Evolutionary conservation across 75 land plant species (phyloP), one percentile per base, ranked within the genome.

Genomic region (Isoetes taiwanensis): DNA sequence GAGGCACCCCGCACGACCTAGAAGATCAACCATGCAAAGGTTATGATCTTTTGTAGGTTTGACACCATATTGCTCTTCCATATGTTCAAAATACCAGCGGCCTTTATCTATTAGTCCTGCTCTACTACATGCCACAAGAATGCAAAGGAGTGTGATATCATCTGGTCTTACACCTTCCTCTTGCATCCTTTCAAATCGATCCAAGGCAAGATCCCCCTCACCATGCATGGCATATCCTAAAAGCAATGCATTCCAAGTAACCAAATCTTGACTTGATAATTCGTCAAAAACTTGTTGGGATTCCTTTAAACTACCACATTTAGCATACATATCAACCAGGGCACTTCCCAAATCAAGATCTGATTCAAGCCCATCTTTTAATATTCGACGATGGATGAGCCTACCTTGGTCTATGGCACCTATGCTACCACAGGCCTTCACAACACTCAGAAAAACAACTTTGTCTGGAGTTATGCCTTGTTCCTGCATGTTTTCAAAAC

Each of bases 11-110:
- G 74, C 43, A 8, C 74, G 69, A 24, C 64, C 68, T 30, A 71
- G 58, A 16, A 71, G 61, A 41, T 71, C 74, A 17, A 71, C 60
- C 57, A 71, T 61, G 34, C 71, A 68, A 0, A 57, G 52, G 43
- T 60, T 42, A 37, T 68, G 71, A 25, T 62, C 41, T 14, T 46
- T 27, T 37, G 28, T 40, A 0, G 64, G 64, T 8, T 34, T 2
- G n/a, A 68, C 2, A 11, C 64, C 58, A 41, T 41, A 54, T 24
- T 30, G 9, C 19, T 34, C 0, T 8, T 14, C 32, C 58, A 61
- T 68, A 3, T 38, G 62, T 2, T 53, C 4, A 31, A 68, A 68
- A 20, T 48, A 61, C 29, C 19, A 26, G 8, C 34, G 17, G 3
- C 71, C 71, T 55, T 68, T 54, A 5, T 62, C 48, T 12, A 62